These are phyloP conservation scores for Nigrograna mackinnonii DNA, from an alignment of 2,329 filamentous ascomycete genomes.

Conservation along the genomic window DNA sequence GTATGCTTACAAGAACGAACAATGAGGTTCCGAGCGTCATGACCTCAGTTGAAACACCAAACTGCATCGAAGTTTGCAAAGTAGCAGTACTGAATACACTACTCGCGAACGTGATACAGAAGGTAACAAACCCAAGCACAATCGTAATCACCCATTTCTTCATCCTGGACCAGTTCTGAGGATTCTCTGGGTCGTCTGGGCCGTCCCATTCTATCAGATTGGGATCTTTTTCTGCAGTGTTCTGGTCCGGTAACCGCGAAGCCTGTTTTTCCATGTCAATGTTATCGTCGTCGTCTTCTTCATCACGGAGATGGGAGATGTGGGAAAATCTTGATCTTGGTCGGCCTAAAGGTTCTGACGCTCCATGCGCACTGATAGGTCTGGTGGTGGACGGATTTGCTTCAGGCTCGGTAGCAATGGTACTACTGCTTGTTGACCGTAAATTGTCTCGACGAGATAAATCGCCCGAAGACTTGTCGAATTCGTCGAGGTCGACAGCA, in stretches of 20 bases:
- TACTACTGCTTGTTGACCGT: constrained; percentile 8
- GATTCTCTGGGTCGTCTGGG: constrained; percentile 19
- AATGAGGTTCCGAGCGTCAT: constrained; percentile 51
- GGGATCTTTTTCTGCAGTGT: constrained; percentile 3
- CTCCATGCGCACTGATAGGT: not conserved
- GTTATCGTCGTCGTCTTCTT: not conserved
- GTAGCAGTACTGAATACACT: constrained; percentile 52
- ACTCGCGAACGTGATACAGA: constrained; percentile 53
- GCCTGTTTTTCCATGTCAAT: constrained; percentile 10
- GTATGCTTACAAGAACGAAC: constrained; percentile 37
- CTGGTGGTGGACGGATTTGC: constrained; percentile 3
- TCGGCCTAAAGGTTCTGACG: not conserved
- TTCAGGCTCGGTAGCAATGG: constrained; percentile 7
- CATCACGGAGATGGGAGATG: not conserved
- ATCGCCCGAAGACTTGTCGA: constrained; percentile 3
- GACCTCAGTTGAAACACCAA: constrained; percentile 47
- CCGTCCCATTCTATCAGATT: constrained; percentile 12
- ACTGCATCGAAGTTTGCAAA: constrained; percentile 43
- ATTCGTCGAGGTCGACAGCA: constrained; percentile 2
- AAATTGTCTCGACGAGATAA: no score
- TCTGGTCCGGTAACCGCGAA: not conserved
- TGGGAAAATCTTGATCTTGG: constrained; percentile 5
- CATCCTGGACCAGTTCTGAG: constrained; percentile 23
- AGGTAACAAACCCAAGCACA: constrained; percentile 46
- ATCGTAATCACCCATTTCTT: constrained; percentile 50